Evolutionary conservation across 352 stramenopile genomes (phyloP).

Genomic region (Hyaloperonospora brassicae): DNA sequence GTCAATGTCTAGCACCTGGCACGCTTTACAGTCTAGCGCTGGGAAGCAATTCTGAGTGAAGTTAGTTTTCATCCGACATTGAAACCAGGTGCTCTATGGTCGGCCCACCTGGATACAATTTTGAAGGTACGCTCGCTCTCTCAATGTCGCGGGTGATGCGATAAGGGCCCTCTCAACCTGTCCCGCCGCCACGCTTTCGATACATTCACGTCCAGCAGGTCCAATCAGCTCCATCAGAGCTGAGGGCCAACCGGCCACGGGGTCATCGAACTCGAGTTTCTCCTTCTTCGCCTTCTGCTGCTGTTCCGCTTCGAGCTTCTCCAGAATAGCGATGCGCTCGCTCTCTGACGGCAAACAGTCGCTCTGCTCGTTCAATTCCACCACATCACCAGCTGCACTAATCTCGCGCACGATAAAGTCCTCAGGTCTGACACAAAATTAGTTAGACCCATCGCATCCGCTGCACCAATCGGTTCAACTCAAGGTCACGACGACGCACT

Average conservation of each 20-base stretch:
- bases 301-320: constrained; percentile 24
- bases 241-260: constrained; percentile 37
- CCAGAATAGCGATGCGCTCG: constrained; percentile 29
- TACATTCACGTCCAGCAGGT: not conserved
- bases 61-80: constrained; percentile 2
- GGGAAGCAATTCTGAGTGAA: constrained; percentile 48
- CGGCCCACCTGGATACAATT: constrained; percentile 61
- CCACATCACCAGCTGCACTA: constrained; percentile 28
- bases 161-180: constrained; percentile 23
- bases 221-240: constrained; percentile 33
- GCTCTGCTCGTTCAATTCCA: constrained; percentile 26
- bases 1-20: constrained; percentile 17
- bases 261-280: constrained; percentile 46
- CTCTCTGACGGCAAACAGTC: constrained; percentile 26
- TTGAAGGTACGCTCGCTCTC: constrained; percentile 57
- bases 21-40: constrained; percentile 53
- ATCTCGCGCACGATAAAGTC: constrained; percentile 77
- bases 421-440: constrained; percentile 19
- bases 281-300: constrained; percentile 34
- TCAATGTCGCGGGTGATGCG: constrained; percentile 36
- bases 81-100: not conserved
- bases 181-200: constrained; percentile 23
- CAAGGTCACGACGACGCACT: constrained; percentile 22
- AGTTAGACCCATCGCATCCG: constrained; percentile 2
- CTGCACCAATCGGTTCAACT: not conserved